Conservation (phyloP, 78 protist species). For the Anaeramoeba ignava region DNA sequence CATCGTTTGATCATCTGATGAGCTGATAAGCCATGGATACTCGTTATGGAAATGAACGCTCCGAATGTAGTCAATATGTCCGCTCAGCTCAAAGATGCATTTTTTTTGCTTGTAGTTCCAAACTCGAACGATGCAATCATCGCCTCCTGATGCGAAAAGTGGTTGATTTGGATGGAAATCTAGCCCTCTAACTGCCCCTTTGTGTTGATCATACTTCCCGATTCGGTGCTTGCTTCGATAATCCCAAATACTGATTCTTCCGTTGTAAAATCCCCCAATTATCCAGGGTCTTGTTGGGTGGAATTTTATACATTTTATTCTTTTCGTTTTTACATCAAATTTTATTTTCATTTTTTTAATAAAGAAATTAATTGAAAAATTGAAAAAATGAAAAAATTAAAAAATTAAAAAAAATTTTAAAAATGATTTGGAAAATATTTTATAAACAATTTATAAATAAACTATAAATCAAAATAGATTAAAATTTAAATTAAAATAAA, state of each 20-base stretch:
- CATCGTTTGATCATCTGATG: slow-evolving; percentile 92
- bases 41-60: slow-evolving; percentile 87
- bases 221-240: background rate
- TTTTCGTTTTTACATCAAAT: background rate
- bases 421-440: no score
- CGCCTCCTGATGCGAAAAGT: slow-evolving; percentile 96
- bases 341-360: background rate
- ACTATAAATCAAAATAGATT: no score
- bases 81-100: background rate
- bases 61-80: slow-evolving; percentile 81
- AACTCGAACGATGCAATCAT: slow-evolving; percentile 78
- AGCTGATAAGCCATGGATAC: slow-evolving; percentile 89
- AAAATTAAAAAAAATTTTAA: no score
- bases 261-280: background rate
- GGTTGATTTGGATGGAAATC: slow-evolving; percentile 92
- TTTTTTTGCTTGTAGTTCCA: background rate
- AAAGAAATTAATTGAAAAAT: no score
- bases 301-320: background rate
- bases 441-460: no score
- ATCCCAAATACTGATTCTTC: background rate
- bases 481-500: no score
- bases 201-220: background rate
- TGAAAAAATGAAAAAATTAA: no score
- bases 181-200: slow-evolving; percentile 95
- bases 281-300: slow-evolving; percentile 3